Evolutionary conservation across 1,284 basidiomycete species (phyloP).

Genomic region (Ustilago curta): DNA sequence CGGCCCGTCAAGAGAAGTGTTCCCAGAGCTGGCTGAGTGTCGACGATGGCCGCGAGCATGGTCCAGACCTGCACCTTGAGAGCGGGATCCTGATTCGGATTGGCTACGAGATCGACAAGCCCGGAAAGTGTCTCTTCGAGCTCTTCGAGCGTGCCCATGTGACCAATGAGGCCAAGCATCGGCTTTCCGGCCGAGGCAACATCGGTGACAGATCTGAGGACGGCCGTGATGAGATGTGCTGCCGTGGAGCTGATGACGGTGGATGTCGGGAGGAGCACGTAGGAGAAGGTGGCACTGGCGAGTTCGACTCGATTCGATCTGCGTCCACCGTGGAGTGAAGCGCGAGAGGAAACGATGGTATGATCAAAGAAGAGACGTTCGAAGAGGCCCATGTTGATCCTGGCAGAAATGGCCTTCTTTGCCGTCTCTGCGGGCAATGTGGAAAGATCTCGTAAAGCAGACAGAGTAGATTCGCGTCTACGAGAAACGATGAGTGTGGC

Average conservation of each 20-base stretch:
- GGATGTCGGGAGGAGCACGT: conserved; percentile 46
- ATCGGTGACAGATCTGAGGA: conserved; percentile 48
- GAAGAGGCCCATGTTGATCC: conserved; percentile 45
- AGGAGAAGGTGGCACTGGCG: conserved; percentile 47
- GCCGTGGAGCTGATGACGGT: conserved; percentile 53
- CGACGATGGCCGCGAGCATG: conserved; percentile 83
- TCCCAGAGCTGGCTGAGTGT: conserved; percentile 87
- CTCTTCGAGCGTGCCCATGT: conserved; percentile 67
- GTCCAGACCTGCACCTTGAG: conserved; percentile 83
- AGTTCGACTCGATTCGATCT: conserved; percentile 48
- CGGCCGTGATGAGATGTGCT: conserved; percentile 52
- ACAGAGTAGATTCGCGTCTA: conserved; percentile 34
- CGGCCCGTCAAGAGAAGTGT: conserved; percentile 82
- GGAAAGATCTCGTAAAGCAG: conserved; percentile 45
- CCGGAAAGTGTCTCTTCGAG: conserved; percentile 55
- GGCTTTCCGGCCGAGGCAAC: conserved; percentile 22
- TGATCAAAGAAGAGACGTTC: conserved; percentile 57
- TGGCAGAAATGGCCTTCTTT: conserved; percentile 30
- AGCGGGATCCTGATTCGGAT: conserved; percentile 76
- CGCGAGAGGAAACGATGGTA: conserved; percentile 46
- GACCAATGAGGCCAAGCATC: conserved; percentile 52
- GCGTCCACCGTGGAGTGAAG: conserved; percentile 27
- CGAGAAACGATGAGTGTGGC: conserved; percentile 64
- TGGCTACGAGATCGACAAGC: conserved; percentile 57
- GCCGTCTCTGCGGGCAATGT: conserved; percentile 46